Evolutionary conservation across 2,329 filamentous ascomycete species (phyloP).

Genomic region (Botrytis fabae): DNA sequence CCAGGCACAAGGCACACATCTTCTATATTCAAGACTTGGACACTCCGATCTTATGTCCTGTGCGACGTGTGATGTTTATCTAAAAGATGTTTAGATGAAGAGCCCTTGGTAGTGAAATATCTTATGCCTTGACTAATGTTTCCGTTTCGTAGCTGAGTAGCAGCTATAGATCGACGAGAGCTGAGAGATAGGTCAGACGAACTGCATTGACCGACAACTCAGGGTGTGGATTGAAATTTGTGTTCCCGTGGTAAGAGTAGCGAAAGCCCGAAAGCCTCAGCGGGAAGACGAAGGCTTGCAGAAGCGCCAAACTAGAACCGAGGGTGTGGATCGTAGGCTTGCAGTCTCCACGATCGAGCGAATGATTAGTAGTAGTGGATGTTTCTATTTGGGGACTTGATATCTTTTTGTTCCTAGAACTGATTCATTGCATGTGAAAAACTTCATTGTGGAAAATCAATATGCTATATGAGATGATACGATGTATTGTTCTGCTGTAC

Average conservation of each 20-base stretch:
- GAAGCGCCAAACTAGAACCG: conserved; percentile 11
- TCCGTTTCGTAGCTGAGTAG: neutral
- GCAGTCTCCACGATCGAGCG: neutral
- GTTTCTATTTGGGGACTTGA: neutral
- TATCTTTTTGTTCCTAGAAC: neutral
- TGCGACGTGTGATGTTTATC: neutral
- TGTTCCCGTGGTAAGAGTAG: neutral
- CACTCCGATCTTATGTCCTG: neutral
- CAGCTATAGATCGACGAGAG: neutral
- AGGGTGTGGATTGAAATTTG: neutral
- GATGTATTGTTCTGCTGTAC: neutral
- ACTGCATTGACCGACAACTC: neutral
- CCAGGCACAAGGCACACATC: neutral
- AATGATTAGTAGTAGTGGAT: neutral
- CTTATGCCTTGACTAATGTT: neutral
- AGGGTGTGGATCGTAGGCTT: neutral
- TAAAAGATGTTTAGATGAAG: neutral
- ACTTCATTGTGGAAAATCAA: neutral
- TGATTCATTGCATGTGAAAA: neutral
- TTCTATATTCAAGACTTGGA: neutral
- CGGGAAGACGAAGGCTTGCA: neutral
- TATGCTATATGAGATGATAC: no score
- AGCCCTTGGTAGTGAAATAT: neutral
- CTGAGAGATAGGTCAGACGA: neutral
- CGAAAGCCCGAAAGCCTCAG: conserved; percentile 7